phyloP scores from a whole-genome alignment of 257 asterid genomes.

The Osmanthus fragrans region DNA sequence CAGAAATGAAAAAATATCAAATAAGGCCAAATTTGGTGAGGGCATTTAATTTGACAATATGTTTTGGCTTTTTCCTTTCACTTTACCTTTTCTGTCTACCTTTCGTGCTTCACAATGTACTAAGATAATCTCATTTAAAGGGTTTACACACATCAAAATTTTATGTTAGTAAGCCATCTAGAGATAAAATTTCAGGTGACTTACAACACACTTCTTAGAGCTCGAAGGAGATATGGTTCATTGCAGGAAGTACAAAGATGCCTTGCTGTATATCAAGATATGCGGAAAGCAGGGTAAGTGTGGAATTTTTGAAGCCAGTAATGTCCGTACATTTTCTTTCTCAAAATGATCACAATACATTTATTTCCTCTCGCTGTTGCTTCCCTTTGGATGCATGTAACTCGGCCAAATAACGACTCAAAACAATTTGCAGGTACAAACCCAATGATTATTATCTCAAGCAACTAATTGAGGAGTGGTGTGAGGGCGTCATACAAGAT shows the following conservation, averaged over 20 bases:
- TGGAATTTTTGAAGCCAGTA: not conserved
- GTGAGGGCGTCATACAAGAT: constrained; percentile 82
- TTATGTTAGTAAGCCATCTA: constrained; percentile 18
- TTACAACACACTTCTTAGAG: constrained; percentile 84
- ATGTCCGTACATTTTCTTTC: constrained; percentile 13
- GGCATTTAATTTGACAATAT: not conserved
- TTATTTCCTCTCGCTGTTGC: not conserved
- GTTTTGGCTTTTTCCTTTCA: not conserved
- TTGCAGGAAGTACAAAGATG: constrained; percentile 82
- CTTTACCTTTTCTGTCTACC: not conserved
- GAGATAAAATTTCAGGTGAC: constrained; percentile 63
- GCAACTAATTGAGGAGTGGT: constrained; percentile 95
- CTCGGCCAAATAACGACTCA: not conserved
- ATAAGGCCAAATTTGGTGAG: constrained; percentile 84
- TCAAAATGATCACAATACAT: constrained; percentile 1
- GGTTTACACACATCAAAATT: not conserved
- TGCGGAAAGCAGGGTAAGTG: constrained; percentile 93
- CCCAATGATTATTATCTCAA: constrained; percentile 85
- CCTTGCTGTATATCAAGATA: constrained; percentile 79
- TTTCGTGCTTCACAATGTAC: not conserved
- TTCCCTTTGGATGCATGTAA: constrained; percentile 10
- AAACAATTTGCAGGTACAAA: constrained; percentile 62
- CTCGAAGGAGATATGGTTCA: constrained; percentile 77
- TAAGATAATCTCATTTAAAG: constrained; percentile 9
- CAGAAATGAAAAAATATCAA: constrained; percentile 74